Evolutionary conservation across 1,139 yeast species (phyloP).

Genomic region (Nematodospora anomalae): DNA sequence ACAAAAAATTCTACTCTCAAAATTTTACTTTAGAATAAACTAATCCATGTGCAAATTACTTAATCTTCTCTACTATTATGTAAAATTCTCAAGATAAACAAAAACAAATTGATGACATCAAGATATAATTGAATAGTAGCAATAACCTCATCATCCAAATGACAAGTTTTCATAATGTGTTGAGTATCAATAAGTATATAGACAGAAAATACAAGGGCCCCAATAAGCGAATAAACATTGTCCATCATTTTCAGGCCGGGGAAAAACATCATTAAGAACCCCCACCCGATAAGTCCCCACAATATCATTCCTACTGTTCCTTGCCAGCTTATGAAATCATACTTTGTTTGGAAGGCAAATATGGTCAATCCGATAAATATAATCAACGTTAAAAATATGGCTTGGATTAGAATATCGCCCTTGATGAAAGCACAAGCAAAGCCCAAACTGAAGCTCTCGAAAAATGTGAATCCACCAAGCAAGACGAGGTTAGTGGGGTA

Average conservation of each 20-base stretch:
- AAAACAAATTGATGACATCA: constrained; percentile 78
- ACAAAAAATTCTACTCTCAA: no score
- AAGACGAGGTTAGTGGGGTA: constrained; percentile 62
- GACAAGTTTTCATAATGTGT: constrained; percentile 71
- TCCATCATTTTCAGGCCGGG: constrained; percentile 38
- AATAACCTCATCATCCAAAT: constrained; percentile 83
- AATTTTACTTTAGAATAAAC: no score
- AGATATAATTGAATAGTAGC: constrained; percentile 77
- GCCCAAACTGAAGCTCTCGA: constrained; percentile 76
- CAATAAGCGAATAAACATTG: constrained; percentile 62
- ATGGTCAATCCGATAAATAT: constrained; percentile 74
- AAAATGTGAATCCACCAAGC: constrained; percentile 65
- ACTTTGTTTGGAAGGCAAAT: constrained; percentile 80
- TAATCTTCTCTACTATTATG: constrained; percentile 32
- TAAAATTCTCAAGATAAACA: constrained; percentile 71
- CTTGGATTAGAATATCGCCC: constrained; percentile 65
- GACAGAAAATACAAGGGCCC: constrained; percentile 71
- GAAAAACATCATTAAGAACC: constrained; percentile 68
- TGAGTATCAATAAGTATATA: constrained; percentile 84
- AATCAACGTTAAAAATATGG: constrained; percentile 65
- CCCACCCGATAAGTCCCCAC: constrained; percentile 72
- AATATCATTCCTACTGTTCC: constrained; percentile 61
- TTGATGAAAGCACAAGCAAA: constrained; percentile 65
- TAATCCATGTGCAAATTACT: no score
- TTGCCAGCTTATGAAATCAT: constrained; percentile 75